phyloP scores from a whole-genome alignment of 305 asterid genomes.

The Fraxinus xanthoxyloides region DNA sequence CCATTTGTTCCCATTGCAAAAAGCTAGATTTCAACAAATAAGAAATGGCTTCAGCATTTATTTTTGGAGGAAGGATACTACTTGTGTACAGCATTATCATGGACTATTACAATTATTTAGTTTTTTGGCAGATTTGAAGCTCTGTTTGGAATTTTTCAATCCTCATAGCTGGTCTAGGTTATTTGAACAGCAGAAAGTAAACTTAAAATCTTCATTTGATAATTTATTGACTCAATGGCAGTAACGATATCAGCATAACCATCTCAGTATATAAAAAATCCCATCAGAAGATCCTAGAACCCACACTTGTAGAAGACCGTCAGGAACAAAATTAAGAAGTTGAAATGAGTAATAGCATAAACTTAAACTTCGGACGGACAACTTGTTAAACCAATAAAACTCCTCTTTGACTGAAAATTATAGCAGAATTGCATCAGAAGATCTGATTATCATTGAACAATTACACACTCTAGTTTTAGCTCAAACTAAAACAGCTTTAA shows the following conservation, averaged over 20 bases:
- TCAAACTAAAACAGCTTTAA: background rate
- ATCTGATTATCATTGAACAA: background rate
- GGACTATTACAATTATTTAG: background rate
- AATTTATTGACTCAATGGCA: background rate
- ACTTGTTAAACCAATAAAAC: background rate
- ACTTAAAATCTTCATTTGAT: background rate
- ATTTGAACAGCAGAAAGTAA: background rate
- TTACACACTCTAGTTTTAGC: background rate
- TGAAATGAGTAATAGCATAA: background rate
- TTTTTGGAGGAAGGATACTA: background rate
- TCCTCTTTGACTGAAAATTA: background rate
- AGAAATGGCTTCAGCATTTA: background rate
- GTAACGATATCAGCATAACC: background rate
- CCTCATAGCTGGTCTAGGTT: background rate
- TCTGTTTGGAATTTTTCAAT: background rate
- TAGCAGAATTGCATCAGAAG: background rate
- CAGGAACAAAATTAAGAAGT: background rate
- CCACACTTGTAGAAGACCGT: background rate
- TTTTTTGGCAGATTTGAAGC: background rate
- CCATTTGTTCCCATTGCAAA: slow-evolving; percentile 46
- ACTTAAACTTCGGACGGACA: background rate
- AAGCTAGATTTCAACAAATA: background rate
- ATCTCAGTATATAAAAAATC: background rate
- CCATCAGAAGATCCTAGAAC: background rate
- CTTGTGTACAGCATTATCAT: background rate